These are phyloP conservation scores for Neltuma alba DNA, from an alignment of 306 rosid genomes.

Conservation along the genomic window DNA sequence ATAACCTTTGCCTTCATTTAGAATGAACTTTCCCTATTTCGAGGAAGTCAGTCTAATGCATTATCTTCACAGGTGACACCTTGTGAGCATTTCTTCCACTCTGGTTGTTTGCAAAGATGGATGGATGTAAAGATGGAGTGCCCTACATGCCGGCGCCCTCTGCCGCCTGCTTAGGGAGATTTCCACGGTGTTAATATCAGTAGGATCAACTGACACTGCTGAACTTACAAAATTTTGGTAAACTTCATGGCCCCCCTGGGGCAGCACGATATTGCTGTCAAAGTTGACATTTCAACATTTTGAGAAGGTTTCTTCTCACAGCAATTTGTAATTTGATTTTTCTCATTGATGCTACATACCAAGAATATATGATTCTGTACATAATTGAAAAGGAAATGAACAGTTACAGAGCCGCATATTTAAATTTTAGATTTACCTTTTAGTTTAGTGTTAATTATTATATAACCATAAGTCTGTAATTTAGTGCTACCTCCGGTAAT, in stretches of 20 bases:
- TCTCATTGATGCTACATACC: constrained; percentile 27
- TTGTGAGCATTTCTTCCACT: constrained; percentile 96
- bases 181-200: constrained; percentile 38
- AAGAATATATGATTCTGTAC: constrained; percentile 38
- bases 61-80: constrained; percentile 77
- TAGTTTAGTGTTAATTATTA: too few species aligned
- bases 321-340: constrained; percentile 41
- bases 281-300: constrained; percentile 1
- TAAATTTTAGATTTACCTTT: not conserved
- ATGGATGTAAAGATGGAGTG: constrained; percentile 99
- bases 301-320: constrained; percentile 21
- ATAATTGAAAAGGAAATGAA: constrained; percentile 15
- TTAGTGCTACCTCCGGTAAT: too few species aligned
- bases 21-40: not conserved
- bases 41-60: constrained; percentile 28
- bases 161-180: constrained; percentile 70
- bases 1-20: not conserved
- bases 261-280: not conserved
- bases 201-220: constrained; percentile 63
- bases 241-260: constrained; percentile 32
- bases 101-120: constrained; percentile 97
- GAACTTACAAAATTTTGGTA: constrained; percentile 53
- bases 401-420: constrained; percentile 11
- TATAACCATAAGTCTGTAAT: too few species aligned
- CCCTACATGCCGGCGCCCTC: constrained; percentile 91